These are phyloP conservation scores for Periconia macrospinosa DNA, from an alignment of 2,329 filamentous ascomycete species.

Conservation along the genomic window DNA sequence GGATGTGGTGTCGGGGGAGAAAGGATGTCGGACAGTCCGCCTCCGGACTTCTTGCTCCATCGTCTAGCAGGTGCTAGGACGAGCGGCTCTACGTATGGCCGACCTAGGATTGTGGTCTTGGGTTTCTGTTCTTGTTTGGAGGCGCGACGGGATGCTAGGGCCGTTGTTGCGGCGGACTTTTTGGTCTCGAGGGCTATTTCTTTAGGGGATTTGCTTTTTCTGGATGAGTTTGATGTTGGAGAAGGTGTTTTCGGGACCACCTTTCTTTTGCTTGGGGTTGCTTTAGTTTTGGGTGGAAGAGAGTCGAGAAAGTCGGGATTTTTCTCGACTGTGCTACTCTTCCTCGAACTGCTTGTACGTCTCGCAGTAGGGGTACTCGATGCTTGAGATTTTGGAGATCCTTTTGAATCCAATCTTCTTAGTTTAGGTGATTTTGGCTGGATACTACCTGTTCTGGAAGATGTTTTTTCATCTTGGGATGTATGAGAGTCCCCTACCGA, in stretches of 20 bases:
- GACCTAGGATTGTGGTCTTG: slow-evolving; percentile 4
- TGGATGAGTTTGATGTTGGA: background rate
- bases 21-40: background rate
- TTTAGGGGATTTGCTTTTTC: slow-evolving; percentile 1
- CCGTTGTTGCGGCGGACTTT: background rate
- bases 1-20: background rate
- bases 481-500: no score
- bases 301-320: no score
- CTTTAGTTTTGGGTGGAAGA: background rate
- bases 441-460: no score
- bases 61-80: slow-evolving; percentile 8
- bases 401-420: no score
- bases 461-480: no score
- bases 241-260: background rate
- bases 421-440: no score
- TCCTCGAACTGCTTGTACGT: no score
- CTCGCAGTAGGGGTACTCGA: no score
- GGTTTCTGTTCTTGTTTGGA: background rate
- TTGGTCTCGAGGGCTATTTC: slow-evolving; percentile 4
- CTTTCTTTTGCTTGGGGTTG: background rate
- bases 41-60: background rate
- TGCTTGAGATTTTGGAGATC: no score
- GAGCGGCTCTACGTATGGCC: slow-evolving; percentile 7
- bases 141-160: background rate
- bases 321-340: no score